These are phyloP conservation scores for Colletotrichum cuscutae DNA, from an alignment of 2,329 filamentous ascomycete genomes.

Conservation along the genomic window DNA sequence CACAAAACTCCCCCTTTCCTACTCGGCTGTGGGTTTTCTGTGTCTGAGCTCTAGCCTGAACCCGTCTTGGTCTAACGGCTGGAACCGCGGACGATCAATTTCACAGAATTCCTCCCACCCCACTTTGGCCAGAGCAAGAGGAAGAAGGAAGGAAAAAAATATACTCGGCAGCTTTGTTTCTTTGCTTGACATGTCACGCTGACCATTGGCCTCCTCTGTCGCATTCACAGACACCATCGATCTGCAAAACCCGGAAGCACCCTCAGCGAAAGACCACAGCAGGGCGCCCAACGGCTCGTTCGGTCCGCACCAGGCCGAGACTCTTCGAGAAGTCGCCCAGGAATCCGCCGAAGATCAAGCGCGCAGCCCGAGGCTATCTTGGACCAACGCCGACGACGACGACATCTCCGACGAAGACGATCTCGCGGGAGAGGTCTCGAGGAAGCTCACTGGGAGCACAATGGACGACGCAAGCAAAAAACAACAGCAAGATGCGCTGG, in stretches of 20 bases:
- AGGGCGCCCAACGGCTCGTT: constrained; percentile 50
- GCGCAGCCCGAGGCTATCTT: constrained; percentile 71
- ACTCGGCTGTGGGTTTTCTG: constrained; percentile 19
- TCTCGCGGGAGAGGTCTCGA: constrained; percentile 51
- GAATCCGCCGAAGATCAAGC: constrained; percentile 80
- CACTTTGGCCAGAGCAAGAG: constrained; percentile 12
- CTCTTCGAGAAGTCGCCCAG: constrained; percentile 82
- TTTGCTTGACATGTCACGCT: constrained; percentile 29
- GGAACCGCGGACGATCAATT: constrained; percentile 34
- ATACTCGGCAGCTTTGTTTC: background rate
- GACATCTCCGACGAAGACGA: constrained; percentile 58
- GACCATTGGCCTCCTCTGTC: constrained; percentile 21
- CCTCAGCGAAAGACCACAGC: constrained; percentile 86
- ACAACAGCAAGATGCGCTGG: constrained; percentile 54
- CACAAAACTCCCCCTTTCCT: constrained; percentile 24
- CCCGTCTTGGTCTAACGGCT: constrained; percentile 29
- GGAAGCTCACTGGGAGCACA: constrained; percentile 48
- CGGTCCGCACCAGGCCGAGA: constrained; percentile 86
- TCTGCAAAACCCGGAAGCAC: constrained; percentile 84
- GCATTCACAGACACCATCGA: constrained; percentile 83
- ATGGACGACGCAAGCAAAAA: constrained; percentile 42
- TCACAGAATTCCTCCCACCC: constrained; percentile 22
- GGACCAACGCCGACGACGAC: constrained; percentile 52
- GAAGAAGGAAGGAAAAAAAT: background rate
- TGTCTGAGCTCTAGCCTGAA: constrained; percentile 35